These are phyloP conservation scores for Heritiera fomes DNA, from an alignment of 345 rosid genomes.

Conservation along the genomic window DNA sequence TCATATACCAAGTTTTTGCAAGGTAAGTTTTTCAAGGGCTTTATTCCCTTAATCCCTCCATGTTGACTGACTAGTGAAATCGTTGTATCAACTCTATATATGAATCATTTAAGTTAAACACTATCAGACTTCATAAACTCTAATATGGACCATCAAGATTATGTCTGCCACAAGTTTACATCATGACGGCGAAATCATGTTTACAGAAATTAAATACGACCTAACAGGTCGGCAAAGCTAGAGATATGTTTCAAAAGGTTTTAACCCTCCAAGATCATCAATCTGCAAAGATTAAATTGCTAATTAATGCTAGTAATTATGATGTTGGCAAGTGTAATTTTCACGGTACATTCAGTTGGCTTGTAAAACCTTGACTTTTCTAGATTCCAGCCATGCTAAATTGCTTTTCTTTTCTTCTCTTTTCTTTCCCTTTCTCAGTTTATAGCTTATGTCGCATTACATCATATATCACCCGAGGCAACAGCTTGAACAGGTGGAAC, in stretches of 20 bases:
- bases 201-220: too few relatives aligned
- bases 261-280: background rate
- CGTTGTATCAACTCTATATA: too few relatives aligned
- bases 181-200: background rate
- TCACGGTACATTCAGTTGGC: background rate
- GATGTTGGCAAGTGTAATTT: background rate
- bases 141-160: too few relatives aligned
- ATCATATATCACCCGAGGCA: background rate
- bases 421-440: background rate
- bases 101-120: too few relatives aligned
- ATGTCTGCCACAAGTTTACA: background rate
- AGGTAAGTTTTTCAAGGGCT: too few relatives aligned
- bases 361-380: background rate
- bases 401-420: background rate
- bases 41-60: too few relatives aligned
- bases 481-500: background rate
- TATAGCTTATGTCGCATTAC: background rate
- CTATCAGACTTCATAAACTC: too few relatives aligned
- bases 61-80: too few relatives aligned
- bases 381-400: background rate
- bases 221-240: background rate
- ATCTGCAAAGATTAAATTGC: background rate
- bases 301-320: background rate
- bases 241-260: background rate
- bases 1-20: too few relatives aligned